These are phyloP conservation scores for Pythium insidiosum DNA, from an alignment of 352 stramenopile genomes.

Conservation along the genomic window DNA sequence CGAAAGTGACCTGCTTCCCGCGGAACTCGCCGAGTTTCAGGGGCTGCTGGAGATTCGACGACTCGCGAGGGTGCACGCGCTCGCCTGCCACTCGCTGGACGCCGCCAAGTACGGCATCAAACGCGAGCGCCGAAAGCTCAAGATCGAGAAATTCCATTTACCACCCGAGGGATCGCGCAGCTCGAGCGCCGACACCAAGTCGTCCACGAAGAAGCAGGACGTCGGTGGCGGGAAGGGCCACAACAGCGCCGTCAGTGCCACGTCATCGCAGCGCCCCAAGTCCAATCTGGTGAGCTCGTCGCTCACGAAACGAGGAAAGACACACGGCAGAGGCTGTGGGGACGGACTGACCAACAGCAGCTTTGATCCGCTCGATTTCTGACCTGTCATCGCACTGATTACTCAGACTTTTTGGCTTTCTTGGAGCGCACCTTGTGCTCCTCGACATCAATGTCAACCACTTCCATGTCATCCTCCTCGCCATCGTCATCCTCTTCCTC, in stretches of 20 bases:
- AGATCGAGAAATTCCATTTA: slow-evolving; percentile 73
- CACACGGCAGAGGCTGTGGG: background rate
- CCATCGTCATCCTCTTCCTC: slow-evolving; percentile 20
- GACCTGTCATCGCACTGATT: background rate
- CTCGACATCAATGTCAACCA: slow-evolving; percentile 11
- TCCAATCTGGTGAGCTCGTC: slow-evolving; percentile 18
- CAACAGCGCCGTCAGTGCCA: background rate
- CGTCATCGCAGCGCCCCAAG: too few species aligned
- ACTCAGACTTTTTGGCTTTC: slow-evolving; percentile 4
- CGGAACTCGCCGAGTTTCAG: slow-evolving; percentile 52
- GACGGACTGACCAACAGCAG: background rate
- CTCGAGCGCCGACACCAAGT: slow-evolving; percentile 10
- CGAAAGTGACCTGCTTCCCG: slow-evolving; percentile 41
- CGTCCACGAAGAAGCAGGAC: slow-evolving; percentile 1
- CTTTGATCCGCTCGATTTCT: slow-evolving; percentile 14
- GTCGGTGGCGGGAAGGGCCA: background rate
- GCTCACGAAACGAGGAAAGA: slow-evolving; percentile 3
- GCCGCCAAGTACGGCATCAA: slow-evolving; percentile 55
- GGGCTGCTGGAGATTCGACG: slow-evolving; percentile 48
- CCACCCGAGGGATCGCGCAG: slow-evolving; percentile 54
- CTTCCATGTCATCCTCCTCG: too few species aligned
- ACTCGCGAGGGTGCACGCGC: slow-evolving; percentile 43
- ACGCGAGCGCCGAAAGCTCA: slow-evolving; percentile 60
- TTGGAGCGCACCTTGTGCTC: slow-evolving; percentile 29
- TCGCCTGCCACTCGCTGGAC: slow-evolving; percentile 44